Conservation (phyloP, 2,329 filamentous ascomycete genomes). For the Zarea fungicola region DNA sequence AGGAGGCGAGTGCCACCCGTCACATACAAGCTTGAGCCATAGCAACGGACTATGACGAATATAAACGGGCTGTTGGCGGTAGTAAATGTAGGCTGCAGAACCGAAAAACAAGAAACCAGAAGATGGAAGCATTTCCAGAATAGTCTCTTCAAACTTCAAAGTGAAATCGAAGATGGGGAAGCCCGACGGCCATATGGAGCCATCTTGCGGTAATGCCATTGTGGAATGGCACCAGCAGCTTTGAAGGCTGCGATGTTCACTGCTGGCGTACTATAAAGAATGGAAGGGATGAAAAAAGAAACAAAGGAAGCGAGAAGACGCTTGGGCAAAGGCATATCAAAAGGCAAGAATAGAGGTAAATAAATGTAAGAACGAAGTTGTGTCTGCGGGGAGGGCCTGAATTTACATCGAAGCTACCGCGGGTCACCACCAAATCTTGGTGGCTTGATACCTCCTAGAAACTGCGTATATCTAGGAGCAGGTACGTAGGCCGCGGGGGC, state of each 20-base stretch:
- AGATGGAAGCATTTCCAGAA: background rate
- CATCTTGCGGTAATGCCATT: background rate
- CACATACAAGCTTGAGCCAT: background rate
- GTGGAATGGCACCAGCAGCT: background rate
- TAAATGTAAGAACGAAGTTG: no score
- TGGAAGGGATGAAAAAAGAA: background rate
- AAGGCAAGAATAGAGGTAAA: no score
- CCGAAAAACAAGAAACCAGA: background rate
- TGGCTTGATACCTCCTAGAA: no score
- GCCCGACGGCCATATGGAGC: background rate
- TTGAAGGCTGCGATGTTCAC: background rate
- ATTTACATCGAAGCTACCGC: no score
- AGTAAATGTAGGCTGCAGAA: background rate
- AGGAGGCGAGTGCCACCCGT: background rate
- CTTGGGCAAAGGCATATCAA: no score
- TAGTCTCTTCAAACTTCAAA: background rate
- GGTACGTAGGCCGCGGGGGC: no score
- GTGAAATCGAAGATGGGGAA: background rate
- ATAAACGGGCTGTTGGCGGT: background rate
- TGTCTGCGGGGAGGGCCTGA: no score
- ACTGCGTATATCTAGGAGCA: no score
- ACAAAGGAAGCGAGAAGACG: no score
- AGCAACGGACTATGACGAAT: background rate
- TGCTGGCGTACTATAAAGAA: background rate
- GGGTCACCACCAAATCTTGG: no score